Percentiles rank a stretch among this genome's conserved stretches.
These are phyloP conservation scores for Keithomyces neogunnii DNA, from an alignment of 2,329 filamentous ascomycete species.

Conservation along the genomic window DNA sequence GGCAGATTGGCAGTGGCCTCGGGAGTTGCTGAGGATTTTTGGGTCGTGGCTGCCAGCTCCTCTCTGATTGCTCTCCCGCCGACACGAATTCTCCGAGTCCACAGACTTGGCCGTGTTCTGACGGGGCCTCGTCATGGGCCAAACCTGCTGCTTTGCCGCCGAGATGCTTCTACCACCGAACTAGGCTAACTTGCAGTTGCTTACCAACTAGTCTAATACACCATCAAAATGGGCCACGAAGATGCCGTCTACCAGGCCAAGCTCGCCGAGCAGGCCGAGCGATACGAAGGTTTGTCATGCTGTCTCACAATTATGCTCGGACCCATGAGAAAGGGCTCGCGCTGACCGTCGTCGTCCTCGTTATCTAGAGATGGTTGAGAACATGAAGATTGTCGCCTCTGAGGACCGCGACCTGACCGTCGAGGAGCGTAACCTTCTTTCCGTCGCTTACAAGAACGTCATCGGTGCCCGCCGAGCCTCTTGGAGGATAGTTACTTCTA, in stretches of 20 bases:
- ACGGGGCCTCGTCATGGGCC: neutral
- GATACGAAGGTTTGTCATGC: slow-evolving; percentile 80
- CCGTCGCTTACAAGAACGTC: slow-evolving; percentile 98
- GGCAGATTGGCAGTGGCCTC: neutral
- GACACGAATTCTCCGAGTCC: neutral
- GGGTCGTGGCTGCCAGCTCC: neutral
- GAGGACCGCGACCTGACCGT: slow-evolving; percentile 77
- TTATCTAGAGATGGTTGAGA: slow-evolving; percentile 89
- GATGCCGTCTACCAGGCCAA: slow-evolving; percentile 99
- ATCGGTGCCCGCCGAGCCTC: slow-evolving; percentile 94
- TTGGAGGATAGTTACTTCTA: slow-evolving; percentile 97
- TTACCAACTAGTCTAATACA: slow-evolving; percentile 1
- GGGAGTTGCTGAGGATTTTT: neutral
- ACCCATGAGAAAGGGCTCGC: slow-evolving; percentile 2
- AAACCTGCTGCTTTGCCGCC: neutral
- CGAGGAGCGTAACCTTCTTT: slow-evolving; percentile 95
- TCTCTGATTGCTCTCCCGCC: slow-evolving; percentile 3
- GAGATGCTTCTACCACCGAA: neutral
- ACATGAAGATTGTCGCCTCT: slow-evolving; percentile 97
- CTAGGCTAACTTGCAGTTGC: slow-evolving; percentile 1
- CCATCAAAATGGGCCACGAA: slow-evolving; percentile 88
- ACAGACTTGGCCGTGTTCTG: neutral
- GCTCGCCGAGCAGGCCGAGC: slow-evolving; percentile 99
- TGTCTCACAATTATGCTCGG: neutral
- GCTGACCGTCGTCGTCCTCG: slow-evolving; percentile 14